Evolutionary conservation across 2,329 filamentous ascomycete genomes (phyloP), one percentile per base, ranked within the genome.

Genomic region (Nigrospora sphaerica): DNA sequence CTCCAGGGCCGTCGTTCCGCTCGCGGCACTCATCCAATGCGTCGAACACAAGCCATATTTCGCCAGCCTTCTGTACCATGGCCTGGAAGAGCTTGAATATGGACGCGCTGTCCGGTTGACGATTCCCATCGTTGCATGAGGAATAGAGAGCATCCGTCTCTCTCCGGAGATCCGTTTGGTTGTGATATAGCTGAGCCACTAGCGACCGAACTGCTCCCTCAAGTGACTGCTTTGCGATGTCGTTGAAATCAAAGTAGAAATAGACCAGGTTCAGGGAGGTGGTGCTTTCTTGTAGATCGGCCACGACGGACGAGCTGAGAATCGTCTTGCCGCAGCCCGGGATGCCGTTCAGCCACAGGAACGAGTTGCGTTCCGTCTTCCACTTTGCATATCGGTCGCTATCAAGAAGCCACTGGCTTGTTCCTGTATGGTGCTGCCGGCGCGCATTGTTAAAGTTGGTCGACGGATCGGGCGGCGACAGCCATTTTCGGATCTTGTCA

Each of bases 271-370:
- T 41, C 18, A 23, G 37, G 19, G 28, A 34, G 12, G 19, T 32
- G 23, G 33, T 19, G n/a, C 14, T 45, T 31, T 46, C 13, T 23
- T 53, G 41, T 10, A 61, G 43, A 42, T 61, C 45, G 46, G 64
- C 43, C n/a, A 70, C 55, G 23, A 70, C 51, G 2, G 58, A 64
- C 6, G 62, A 68, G 47, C 61, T 63, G 1, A 71, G 56, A 44
- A 71, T 55, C 0, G 66, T 70, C 49, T 71, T 71, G 12, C 69
- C 67, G 42, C 67, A 71, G 34, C 68, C 68, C 16, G 64, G 58
- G 18, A 66, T 68, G 1, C 68, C 64, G 50, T 66, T 46, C 6
- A 70, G 57, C 65, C 64, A 71, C 0, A 70, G 47, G 45, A 57
- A 57, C 6, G 61, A 66, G 12, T 54, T 54, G 14, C 42, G 31